Percentiles rank a stretch among this genome's conserved stretches.
Evolutionary conservation across 2,329 filamentous ascomycete genomes (phyloP).

Genomic region (Beauveria asiatica): DNA sequence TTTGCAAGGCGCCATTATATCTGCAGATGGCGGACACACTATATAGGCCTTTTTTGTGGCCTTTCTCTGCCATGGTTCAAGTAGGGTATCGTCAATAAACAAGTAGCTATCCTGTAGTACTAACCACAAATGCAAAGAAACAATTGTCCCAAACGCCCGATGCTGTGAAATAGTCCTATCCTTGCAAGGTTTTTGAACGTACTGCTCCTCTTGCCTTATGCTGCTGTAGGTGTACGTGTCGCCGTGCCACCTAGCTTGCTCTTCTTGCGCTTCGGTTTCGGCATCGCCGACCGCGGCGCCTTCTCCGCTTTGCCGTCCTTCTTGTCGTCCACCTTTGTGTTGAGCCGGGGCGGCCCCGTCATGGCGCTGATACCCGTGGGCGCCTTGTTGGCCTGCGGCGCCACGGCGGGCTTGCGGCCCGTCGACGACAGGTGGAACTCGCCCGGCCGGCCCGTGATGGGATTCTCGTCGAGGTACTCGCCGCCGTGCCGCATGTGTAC

Average conservation of each 20-base stretch:
- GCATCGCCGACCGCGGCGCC: constrained; percentile 32
- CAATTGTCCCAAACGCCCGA: neutral
- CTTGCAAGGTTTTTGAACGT: neutral
- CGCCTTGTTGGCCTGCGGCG: constrained; percentile 22
- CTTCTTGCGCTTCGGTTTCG: constrained; percentile 40
- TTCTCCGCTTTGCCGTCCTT: constrained; percentile 39
- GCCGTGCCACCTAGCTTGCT: constrained; percentile 32
- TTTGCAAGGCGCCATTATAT: constrained; percentile 33
- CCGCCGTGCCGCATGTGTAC: constrained; percentile 51
- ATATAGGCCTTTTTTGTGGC: constrained; percentile 17
- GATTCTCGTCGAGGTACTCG: constrained; percentile 60
- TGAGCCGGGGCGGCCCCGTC: constrained; percentile 27
- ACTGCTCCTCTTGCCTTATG: neutral
- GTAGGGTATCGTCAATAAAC: constrained; percentile 6
- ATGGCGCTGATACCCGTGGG: constrained; percentile 26
- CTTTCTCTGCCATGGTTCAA: neutral
- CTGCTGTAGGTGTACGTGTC: constrained; percentile 23
- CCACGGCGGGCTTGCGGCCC: constrained; percentile 38
- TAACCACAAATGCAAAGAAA: neutral
- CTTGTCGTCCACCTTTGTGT: constrained; percentile 35
- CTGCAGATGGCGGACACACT: constrained; percentile 37
- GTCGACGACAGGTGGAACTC: constrained; percentile 58
- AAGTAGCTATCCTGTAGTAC: constrained; percentile 1
- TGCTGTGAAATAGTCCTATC: neutral
- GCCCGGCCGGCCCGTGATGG: constrained; percentile 57